Conservation (phyloP, 2,329 filamentous ascomycete genomes). For the Fusarium sp. region DNA sequence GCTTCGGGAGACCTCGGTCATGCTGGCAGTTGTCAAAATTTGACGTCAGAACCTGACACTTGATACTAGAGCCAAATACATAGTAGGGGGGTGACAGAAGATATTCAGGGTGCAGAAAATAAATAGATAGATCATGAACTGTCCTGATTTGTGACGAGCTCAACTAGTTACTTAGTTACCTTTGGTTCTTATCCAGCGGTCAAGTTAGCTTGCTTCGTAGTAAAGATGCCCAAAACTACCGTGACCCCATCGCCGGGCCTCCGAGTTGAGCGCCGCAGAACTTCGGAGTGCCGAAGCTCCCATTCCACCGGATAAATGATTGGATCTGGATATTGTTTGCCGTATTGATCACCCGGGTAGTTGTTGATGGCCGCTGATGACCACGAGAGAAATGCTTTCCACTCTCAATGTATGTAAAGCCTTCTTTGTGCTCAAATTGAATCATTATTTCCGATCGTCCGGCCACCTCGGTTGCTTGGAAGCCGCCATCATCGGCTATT, state of each 20-base stretch:
- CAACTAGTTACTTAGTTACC: neutral
- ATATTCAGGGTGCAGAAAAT: neutral
- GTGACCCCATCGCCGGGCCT: conserved; percentile 41
- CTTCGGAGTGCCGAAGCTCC: conserved; percentile 45
- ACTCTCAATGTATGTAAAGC: conserved; percentile 15
- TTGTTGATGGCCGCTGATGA: conserved; percentile 6
- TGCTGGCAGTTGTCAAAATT: conserved; percentile 32
- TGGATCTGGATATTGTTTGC: neutral
- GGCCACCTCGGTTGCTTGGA: conserved; percentile 39
- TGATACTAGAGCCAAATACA: conserved; percentile 1
- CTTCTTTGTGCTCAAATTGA: conserved; percentile 3
- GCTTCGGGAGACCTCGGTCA: conserved; percentile 44
- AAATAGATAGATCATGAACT: neutral
- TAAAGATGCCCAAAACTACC: conserved; percentile 34
- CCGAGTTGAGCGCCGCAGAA: conserved; percentile 30
- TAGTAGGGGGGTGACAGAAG: neutral
- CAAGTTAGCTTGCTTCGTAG: neutral
- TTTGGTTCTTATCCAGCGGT: neutral
- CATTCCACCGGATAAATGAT: conserved; percentile 42
- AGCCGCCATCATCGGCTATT: conserved; percentile 34
- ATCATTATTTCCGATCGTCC: conserved; percentile 44
- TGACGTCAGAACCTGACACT: conserved; percentile 45
- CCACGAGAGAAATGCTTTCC: conserved; percentile 10
- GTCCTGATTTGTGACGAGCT: neutral
- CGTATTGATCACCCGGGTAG: conserved; percentile 8